Conservation (phyloP, 371 early-diverging fungal genomes). For the Mucor plumbeus region DNA sequence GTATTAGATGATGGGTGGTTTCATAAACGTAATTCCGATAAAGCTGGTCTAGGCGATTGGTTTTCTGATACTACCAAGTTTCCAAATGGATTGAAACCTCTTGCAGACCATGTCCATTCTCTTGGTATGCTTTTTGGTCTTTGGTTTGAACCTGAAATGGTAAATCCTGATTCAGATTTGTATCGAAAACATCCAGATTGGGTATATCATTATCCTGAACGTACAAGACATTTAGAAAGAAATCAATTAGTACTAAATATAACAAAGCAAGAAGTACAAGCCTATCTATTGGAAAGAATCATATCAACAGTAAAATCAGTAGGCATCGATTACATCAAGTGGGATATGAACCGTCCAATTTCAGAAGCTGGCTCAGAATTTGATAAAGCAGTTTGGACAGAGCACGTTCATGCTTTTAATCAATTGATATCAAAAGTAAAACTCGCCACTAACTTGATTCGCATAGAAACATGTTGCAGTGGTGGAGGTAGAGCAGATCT, state of each 20-base stretch:
- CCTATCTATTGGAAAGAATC: slow-evolving; percentile 24
- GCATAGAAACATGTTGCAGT: slow-evolving; percentile 50
- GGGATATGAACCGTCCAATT: slow-evolving; percentile 56
- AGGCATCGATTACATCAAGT: slow-evolving; percentile 50
- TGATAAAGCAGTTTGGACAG: slow-evolving; percentile 32
- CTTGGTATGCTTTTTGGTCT: slow-evolving; percentile 60
- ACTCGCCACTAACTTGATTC: slow-evolving; percentile 23
- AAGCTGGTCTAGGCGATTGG: slow-evolving; percentile 63
- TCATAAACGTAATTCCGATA: slow-evolving; percentile 35
- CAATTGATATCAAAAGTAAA: slow-evolving; percentile 31
- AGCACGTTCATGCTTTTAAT: slow-evolving; percentile 28
- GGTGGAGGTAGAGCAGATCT: slow-evolving; percentile 54
- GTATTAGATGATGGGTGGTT: slow-evolving; percentile 68
- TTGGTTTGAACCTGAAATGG: slow-evolving; percentile 63
- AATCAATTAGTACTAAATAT: slow-evolving; percentile 48
- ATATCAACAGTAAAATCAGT: slow-evolving; percentile 16
- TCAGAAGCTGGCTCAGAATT: slow-evolving; percentile 28
- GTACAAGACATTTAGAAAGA: slow-evolving; percentile 31
- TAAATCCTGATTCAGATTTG: slow-evolving; percentile 45
- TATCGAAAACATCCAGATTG: slow-evolving; percentile 57
- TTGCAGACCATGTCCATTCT: slow-evolving; percentile 47
- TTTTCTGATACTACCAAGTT: slow-evolving; percentile 49
- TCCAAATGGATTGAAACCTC: slow-evolving; percentile 51
- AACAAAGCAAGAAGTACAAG: slow-evolving; percentile 31
- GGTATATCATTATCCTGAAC: slow-evolving; percentile 40